phyloP scores from a whole-genome alignment of 2,329 filamentous ascomycete species.

The Colletotrichum brevisporum region DNA sequence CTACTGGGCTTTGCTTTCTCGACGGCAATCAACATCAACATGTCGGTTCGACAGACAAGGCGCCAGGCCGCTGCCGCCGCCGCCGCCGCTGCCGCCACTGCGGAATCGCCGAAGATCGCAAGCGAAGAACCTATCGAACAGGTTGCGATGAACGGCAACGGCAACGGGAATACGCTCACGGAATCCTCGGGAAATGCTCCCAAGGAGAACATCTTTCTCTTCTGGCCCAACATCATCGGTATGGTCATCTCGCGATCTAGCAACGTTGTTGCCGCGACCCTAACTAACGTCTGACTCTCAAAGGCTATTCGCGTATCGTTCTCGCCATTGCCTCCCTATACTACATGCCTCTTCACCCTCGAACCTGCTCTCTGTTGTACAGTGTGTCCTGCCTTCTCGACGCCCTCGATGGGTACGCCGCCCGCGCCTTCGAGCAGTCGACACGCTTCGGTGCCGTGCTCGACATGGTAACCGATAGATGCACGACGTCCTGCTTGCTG shows the following conservation, averaged over 20 bases:
- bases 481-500: conserved; percentile 93
- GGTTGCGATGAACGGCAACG: conserved; percentile 61
- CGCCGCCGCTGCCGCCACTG: conserved; percentile 10
- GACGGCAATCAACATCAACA: conserved; percentile 42
- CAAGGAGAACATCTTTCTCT: conserved; percentile 84
- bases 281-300: conserved; percentile 9
- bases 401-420: conserved; percentile 94
- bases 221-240: conserved; percentile 88
- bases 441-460: conserved; percentile 96
- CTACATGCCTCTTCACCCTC: conserved; percentile 99
- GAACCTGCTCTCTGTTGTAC: conserved; percentile 93
- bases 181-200: conserved; percentile 54
- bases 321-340: conserved; percentile 93
- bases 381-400: conserved; percentile 95
- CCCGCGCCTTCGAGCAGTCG: conserved; percentile 83
- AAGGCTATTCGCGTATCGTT: conserved; percentile 83
- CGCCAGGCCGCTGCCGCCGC: conserved; percentile 54
- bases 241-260: conserved; percentile 46
- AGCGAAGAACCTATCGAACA: conserved; percentile 28
- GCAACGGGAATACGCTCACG: conserved; percentile 53
- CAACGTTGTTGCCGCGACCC: neutral
- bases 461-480: conserved; percentile 99
- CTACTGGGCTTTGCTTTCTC: conserved; percentile 5
- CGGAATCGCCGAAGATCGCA: conserved; percentile 25
- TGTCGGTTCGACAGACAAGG: conserved; percentile 57